These are phyloP conservation scores for Kwoniella shivajii DNA, from an alignment of 1,284 basidiomycete genomes.

Conservation along the genomic window DNA sequence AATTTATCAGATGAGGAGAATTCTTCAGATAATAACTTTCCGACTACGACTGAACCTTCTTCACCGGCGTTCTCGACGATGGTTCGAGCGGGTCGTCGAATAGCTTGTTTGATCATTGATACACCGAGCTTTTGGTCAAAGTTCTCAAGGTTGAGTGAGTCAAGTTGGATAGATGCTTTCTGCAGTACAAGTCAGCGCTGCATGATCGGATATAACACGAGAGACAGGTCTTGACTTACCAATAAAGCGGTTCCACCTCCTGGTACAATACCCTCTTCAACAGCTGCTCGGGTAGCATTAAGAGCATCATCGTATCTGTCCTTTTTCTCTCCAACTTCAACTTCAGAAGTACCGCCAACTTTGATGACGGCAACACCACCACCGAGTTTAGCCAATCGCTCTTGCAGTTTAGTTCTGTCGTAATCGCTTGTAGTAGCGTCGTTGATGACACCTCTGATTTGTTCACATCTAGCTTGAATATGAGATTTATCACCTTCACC, in stretches of 20 bases:
- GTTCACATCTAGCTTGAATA: slow-evolving; percentile 89
- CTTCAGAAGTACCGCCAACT: slow-evolving; percentile 90
- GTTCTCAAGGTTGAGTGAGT: slow-evolving; percentile 79
- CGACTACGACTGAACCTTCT: slow-evolving; percentile 91
- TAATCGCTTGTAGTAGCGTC: slow-evolving; percentile 89
- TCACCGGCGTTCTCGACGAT: slow-evolving; percentile 96
- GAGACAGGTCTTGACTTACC: slow-evolving; percentile 42
- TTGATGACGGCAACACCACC: slow-evolving; percentile 99
- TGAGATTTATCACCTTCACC: slow-evolving; percentile 84
- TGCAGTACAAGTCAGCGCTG: too few species aligned
- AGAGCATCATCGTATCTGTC: slow-evolving; percentile 97
- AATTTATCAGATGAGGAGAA: slow-evolving; percentile 61
- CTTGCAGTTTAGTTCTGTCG: slow-evolving; percentile 94
- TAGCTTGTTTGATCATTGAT: slow-evolving; percentile 84
- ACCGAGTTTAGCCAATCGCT: slow-evolving; percentile 91
- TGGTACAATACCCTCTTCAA: slow-evolving; percentile 96
- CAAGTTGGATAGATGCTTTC: slow-evolving; percentile 83
- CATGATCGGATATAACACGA: neutral
- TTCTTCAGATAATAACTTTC: slow-evolving; percentile 65
- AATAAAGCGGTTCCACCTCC: slow-evolving; percentile 82
- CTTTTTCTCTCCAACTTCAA: slow-evolving; percentile 99
- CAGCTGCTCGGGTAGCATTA: slow-evolving; percentile 95
- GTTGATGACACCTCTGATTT: slow-evolving; percentile 81
- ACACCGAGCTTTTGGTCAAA: slow-evolving; percentile 98
- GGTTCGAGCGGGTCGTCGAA: slow-evolving; percentile 80